phyloP scores from a whole-genome alignment of 148 eudicot species.

The Rhododendron mucronatum region DNA sequence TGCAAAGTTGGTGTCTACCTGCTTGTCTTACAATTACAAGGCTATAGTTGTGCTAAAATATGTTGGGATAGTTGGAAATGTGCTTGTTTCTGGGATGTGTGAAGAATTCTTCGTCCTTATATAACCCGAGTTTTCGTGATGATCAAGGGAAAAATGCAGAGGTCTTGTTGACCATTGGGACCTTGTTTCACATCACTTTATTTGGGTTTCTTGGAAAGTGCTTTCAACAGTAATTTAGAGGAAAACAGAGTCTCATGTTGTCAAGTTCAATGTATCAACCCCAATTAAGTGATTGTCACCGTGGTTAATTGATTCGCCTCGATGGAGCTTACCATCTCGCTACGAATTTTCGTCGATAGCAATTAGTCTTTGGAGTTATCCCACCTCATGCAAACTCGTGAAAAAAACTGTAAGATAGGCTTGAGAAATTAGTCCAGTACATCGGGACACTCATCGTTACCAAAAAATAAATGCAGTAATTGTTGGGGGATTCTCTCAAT shows the following conservation, averaged over 20 bases:
- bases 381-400: too few species aligned
- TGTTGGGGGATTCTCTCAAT: not conserved
- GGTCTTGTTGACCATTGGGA: not conserved
- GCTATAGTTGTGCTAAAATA: not conserved
- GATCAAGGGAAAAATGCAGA: not conserved
- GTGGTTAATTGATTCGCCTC: too few species aligned
- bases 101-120: not conserved
- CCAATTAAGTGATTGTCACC: too few species aligned
- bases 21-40: not conserved
- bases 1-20: not conserved
- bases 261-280: not conserved
- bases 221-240: not conserved
- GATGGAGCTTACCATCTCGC: too few species aligned
- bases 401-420: too few species aligned
- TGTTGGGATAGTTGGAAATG: not conserved
- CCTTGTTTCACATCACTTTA: not conserved
- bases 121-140: constrained; percentile 7
- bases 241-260: not conserved
- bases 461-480: too few species aligned
- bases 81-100: not conserved
- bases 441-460: too few species aligned
- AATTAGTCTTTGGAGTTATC: too few species aligned
- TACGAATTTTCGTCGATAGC: too few species aligned
- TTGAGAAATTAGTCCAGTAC: too few species aligned
- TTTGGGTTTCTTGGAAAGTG: not conserved